Percentiles rank a stretch among this genome's conserved stretches.
phyloP scores from a whole-genome alignment of 768 basidiomycete species.

The Tubosaeta sp. region DNA sequence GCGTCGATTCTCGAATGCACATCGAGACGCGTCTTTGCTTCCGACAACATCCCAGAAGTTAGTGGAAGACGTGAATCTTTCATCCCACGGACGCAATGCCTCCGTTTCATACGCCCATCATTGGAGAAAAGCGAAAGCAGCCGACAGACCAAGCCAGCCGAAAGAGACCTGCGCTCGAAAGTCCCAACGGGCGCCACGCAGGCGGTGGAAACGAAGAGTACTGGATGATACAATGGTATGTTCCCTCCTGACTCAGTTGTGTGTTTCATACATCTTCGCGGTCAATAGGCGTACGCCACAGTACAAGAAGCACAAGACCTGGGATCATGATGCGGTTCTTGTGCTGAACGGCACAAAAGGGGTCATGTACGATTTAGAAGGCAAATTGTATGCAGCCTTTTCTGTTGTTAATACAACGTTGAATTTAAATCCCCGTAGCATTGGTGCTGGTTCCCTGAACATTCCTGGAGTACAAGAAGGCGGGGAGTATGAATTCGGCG shows the following conservation, averaged over 20 bases:
- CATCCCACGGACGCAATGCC: slow-evolving; percentile 17
- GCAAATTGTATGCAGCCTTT: slow-evolving; percentile 50
- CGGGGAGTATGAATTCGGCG: slow-evolving; percentile 38
- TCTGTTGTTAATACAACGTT: slow-evolving; percentile 1
- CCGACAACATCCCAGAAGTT: not conserved
- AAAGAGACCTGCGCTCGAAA: slow-evolving; percentile 28
- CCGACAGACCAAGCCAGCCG: slow-evolving; percentile 21
- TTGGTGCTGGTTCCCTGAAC: slow-evolving; percentile 48
- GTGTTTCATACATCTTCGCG: not conserved
- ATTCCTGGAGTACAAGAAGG: slow-evolving; percentile 35
- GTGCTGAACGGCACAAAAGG: slow-evolving; percentile 44
- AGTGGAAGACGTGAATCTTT: not conserved
- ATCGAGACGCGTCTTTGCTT: slow-evolving; percentile 4
- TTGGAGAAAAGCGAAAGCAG: slow-evolving; percentile 30
- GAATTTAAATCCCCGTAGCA: slow-evolving; percentile 31
- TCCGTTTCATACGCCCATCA: slow-evolving; percentile 9
- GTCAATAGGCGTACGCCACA: slow-evolving; percentile 58
- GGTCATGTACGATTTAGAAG: slow-evolving; percentile 58
- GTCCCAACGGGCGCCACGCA: slow-evolving; percentile 5
- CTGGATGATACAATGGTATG: slow-evolving; percentile 81
- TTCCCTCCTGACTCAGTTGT: not conserved
- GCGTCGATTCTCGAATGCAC: slow-evolving; percentile 7
- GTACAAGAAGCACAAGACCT: slow-evolving; percentile 81
- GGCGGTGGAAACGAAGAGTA: slow-evolving; percentile 35
- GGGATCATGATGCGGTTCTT: slow-evolving; percentile 81